These are phyloP conservation scores for Candida sithepensis DNA, from an alignment of 805 yeast genomes.

Conservation along the genomic window DNA sequence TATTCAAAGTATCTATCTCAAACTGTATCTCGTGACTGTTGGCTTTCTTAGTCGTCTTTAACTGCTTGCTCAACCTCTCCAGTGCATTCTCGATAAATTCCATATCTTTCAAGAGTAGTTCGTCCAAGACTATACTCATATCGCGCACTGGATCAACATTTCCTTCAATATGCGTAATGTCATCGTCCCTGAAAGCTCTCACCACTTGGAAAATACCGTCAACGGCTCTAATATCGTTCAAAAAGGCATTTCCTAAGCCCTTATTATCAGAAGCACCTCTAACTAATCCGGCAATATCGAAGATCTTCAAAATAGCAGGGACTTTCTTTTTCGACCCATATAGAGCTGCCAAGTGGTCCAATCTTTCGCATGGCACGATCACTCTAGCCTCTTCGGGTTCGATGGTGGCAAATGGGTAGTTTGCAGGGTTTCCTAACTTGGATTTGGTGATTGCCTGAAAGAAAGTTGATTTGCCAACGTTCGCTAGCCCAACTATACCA, in stretches of 20 bases:
- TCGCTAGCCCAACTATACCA: conserved; percentile 61
- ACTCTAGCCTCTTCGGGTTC: conserved; percentile 67
- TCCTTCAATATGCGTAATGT: conserved; percentile 64
- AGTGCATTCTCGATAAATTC: conserved; percentile 67
- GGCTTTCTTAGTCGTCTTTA: conserved; percentile 73
- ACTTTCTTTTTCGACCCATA: conserved; percentile 49
- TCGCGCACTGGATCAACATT: conserved; percentile 63
- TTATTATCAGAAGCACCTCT: conserved; percentile 62
- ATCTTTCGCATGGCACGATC: conserved; percentile 46
- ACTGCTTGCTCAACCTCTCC: conserved; percentile 59
- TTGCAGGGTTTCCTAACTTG: conserved; percentile 62
- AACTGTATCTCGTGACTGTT: conserved; percentile 68
- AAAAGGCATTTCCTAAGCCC: conserved; percentile 72
- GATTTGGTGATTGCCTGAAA: conserved; percentile 60
- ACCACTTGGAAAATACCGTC: conserved; percentile 72
- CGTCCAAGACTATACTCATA: conserved; percentile 60
- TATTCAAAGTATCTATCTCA: conserved; percentile 74
- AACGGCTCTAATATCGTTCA: conserved; percentile 64
- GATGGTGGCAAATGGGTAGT: conserved; percentile 73
- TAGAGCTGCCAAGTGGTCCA: conserved; percentile 44
- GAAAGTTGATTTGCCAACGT: conserved; percentile 60
- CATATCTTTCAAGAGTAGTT: conserved; percentile 61
- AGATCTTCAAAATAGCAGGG: conserved; percentile 55
- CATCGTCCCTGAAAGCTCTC: conserved; percentile 59
- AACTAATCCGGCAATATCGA: conserved; percentile 69